Evolutionary conservation across 2,329 filamentous ascomycete species (phyloP), one percentile per base, ranked within the genome.

Genomic region (Trichoderma pleuroti): DNA sequence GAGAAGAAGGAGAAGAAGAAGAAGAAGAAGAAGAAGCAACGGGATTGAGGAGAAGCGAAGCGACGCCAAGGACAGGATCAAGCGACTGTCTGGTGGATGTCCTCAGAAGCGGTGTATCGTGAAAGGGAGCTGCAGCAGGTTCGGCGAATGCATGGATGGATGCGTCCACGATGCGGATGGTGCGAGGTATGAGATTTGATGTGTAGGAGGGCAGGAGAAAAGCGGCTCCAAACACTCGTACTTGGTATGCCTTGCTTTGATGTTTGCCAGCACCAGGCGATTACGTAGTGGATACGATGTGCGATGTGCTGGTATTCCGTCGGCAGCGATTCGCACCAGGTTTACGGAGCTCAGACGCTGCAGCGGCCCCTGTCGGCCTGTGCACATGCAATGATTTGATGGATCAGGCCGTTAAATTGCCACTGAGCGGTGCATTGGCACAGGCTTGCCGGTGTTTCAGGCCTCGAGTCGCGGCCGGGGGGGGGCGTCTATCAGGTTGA

Each of bases 251-350:
- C 63, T 39, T 71, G 63, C 21, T 49, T 70, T 36, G 49, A 34
- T 26, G 70, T 60, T 54, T 60, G 65, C 39, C 42, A n/a, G n/a
- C n/a, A n/a, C n/a, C n/a, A 39, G 57, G 65, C 66, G 66, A 71
- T 71, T 71, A 71, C 70, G 70, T 71, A 71, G 70, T 49, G 52
- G 61, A 49, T 68, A 68, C 56, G 66, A 63, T 21, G 56, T 56
- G 59, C 18, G 46, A 52, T 52, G 57, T n/a, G 14, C 39, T 52
- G 57, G 36, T 36, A 66, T 56, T 28, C 36, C 12, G 1, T 21
- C 34, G 36, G 52, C 21, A 67, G 62, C 32, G 63, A 66, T 66
- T 66, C 63, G 63, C 39, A 39, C 63, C 46, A 52, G 52, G 60
- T 14, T n/a, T 28, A 46, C 61, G 28, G 46, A 52, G 61, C 61